Evolutionary conservation across 140 eudicot species (phyloP), one percentile per base, ranked within the genome.

Genomic region (Cichorium intybus): DNA sequence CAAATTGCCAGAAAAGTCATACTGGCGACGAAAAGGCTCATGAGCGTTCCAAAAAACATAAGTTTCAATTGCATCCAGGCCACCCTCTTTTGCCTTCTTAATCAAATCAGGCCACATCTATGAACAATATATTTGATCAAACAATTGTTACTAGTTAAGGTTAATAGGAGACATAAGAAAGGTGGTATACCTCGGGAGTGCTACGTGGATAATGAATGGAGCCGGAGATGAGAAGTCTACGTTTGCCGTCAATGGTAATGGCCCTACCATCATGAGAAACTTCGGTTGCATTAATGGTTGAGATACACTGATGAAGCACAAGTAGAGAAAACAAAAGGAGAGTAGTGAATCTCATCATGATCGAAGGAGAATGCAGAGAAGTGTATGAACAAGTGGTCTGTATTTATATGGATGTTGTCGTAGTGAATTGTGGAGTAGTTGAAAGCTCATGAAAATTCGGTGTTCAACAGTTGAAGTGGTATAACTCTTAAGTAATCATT

Each of bases 101-200:
- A 88, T 84, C 77, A 84, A 77, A 63, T 82, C 93, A 7, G 93
- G 87, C 93, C 96, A 88, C 89, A 84, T 88, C 88, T 83, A 28
- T 33, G 4, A 5, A 4, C 7, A 14, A 0, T 23, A 12, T 26
- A 1, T 2, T 24, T 17, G 14, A 48, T 48, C 12, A 48, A 1
- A 48, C 54, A 18, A 18, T 48, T 12, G 18, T 48, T 20, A 6
- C 3, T 2, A 16, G 18, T 18, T 48, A 48, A 48, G 49, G 20
- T 15, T 43, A 29, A 29, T 10, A 33, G 18, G 9, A 69, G 10
- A 2, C 17, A 27, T 37, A 4, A 34, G 12, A 3, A 2, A 56
- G 6, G 14, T 29, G 5, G 35, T 20, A 56, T 56, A 84, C 90
- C 79, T 80, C 72, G 22, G 70, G 56, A 2, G 84, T 84, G 70